Base-by-base conservation (phyloP, 2,329 filamentous ascomycete species). In the Hymenotorrendiella dingleyae region DNA sequence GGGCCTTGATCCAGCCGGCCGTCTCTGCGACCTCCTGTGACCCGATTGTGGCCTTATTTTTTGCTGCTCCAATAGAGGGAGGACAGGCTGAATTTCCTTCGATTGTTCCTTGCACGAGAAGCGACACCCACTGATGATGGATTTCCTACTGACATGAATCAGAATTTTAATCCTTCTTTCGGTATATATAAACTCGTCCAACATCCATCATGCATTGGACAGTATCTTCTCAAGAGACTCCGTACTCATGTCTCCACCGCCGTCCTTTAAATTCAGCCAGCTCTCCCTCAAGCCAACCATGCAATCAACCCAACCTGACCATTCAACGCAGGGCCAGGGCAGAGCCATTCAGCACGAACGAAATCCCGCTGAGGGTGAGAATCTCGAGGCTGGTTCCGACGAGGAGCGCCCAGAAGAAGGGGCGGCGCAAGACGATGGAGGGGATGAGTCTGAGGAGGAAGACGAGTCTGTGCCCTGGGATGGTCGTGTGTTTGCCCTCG, bases 231-330 rank as follows among this genome's bases (percentile, higher is more conserved):
- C 32, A 49, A 24, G 41, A 35, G 27, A 30, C 23, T 38, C 22
- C 29, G 37, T 39, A 50, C 50, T 49, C 50, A 61, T 61, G 58
- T 59, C 56, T 52, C 44, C 51, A 28, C 55, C 58, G 41, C 46
- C n/a, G n/a, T n/a, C 52, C 38, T 48, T 53, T 11, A 49, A 49
- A 45, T 61, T 60, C 45, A 51, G 49, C 48, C 55, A 58, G 47
- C 57, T 60, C 38, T 54, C 56, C 9, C 49, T 61, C 33, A 40
- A 48, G 10, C 45, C 48, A 44, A 52, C 34, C 32, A 61, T 61
- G 58, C 48, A 59, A 33, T 39, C 52, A 23, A 45, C 53, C 40
- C 46, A 50, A 33, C 40, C 33, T 21, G 40, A 52, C 14, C 20
- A 36, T 37, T 28, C 35, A 33, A 30, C 44, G 7, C 36, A 48